Evolutionary conservation across 345 rosid species (phyloP), one percentile per base, ranked within the genome.

Genomic region (Clarkia xantiana): DNA sequence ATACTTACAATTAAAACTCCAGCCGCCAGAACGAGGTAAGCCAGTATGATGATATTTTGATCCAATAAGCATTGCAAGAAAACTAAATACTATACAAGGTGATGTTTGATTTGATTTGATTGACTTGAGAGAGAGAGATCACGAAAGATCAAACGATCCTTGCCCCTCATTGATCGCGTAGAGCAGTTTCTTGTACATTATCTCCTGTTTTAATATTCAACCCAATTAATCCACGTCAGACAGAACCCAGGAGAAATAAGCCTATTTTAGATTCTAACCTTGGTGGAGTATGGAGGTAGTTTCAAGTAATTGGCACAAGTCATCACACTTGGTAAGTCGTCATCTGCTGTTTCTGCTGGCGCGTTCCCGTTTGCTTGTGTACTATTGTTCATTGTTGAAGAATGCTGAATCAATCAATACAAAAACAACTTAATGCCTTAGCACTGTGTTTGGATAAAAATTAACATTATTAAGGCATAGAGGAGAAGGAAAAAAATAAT

Each of bases 231-330:
- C 8, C 9, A 29, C 8, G 36, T 7, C 9, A 29, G 36, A 29
- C 9, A 29, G 36, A 29, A 10, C 8, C 8, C 36, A 10, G 36
- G 36, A 50, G 22, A 9, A 43, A 17, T 19, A 51, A 20, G 4
- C 11, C 9, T 23, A 11, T 23, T n/a, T 17, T 13, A 9, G 15
- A n/a, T 29, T n/a, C 18, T 13, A 45, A 84, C 99, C 97, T 93
- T 93, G 19, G 94, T 78, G 9, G 99, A 87, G 67, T 87, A 93
- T 19, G 99, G 94, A 52, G 99, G 99, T 58, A 93, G 99, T 67
- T 93, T 93, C 50, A 93, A 77, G 79, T 93, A 93, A 75, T 93
- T 93, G 53, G 97, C 99, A 66, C 99, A 87, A 45, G 99, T 93
- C 99, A 93, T 93, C 45, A 93, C 99, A 51, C 99, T 93, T 2